phyloP scores from a whole-genome alignment of 805 yeast genomes.

The Torulaspora franciscae region DNA sequence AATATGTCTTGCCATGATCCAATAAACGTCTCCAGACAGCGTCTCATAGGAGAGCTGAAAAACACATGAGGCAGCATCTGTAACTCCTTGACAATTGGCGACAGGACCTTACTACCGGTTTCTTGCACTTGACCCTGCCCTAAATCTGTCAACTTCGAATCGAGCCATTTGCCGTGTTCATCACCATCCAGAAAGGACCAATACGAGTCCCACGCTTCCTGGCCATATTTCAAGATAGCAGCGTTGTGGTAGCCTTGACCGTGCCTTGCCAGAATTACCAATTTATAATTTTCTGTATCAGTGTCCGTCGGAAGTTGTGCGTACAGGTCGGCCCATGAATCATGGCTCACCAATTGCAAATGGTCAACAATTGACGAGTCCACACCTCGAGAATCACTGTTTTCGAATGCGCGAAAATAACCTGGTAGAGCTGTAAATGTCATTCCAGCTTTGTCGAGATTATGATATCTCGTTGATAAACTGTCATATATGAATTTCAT shows the following conservation, averaged over 20 bases:
- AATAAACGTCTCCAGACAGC: slow-evolving; percentile 54
- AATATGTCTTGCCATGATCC: slow-evolving; percentile 51
- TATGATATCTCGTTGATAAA: background rate
- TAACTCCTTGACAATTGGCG: slow-evolving; percentile 34
- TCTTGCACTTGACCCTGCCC: slow-evolving; percentile 55
- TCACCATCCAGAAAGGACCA: slow-evolving; percentile 52
- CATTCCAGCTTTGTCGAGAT: background rate
- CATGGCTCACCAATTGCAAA: slow-evolving; percentile 15
- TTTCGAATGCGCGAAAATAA: slow-evolving; percentile 22
- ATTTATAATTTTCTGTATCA: slow-evolving; percentile 17
- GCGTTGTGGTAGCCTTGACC: slow-evolving; percentile 67
- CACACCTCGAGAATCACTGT: slow-evolving; percentile 3
- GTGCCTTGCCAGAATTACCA: slow-evolving; percentile 43
- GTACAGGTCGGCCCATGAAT: slow-evolving; percentile 22
- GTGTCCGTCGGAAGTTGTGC: slow-evolving; percentile 23
- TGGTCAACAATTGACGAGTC: slow-evolving; percentile 22
- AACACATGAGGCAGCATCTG: slow-evolving; percentile 54
- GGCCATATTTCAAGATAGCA: slow-evolving; percentile 51
- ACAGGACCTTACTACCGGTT: slow-evolving; percentile 30
- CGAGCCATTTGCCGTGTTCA: slow-evolving; percentile 46
- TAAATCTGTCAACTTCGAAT: slow-evolving; percentile 51
- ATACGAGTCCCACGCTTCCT: slow-evolving; percentile 51
- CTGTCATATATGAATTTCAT: background rate
- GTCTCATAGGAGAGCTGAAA: slow-evolving; percentile 59
- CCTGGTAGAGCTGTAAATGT: slow-evolving; percentile 24